A percentile compares a stretch with the other conserved stretches of the same genome.
Evolutionary conservation across 371 early-diverging fungal genomes (phyloP).

Genomic region (Dentiscutata heterogama): DNA sequence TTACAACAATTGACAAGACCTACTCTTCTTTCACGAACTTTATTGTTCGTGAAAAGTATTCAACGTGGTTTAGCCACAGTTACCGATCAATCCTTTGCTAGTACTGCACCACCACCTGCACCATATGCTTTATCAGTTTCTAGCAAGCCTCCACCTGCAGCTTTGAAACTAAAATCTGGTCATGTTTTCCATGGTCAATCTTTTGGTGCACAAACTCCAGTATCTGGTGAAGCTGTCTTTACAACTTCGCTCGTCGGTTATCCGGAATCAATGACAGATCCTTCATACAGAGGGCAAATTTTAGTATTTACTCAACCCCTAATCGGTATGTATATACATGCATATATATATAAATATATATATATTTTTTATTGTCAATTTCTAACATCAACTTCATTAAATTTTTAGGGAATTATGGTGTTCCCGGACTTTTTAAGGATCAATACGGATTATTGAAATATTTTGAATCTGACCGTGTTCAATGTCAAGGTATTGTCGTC

Average conservation of each 20-base stretch:
- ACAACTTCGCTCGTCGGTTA: conserved; percentile 96
- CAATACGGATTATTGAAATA: conserved; percentile 82
- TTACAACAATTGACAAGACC: background rate
- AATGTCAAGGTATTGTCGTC: conserved; percentile 89
- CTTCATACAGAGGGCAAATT: conserved; percentile 87
- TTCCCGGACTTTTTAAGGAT: conserved; percentile 83
- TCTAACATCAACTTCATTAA: conserved; percentile 47
- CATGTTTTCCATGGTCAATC: conserved; percentile 80
- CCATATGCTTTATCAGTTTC: conserved; percentile 42
- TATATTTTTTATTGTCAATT: background rate
- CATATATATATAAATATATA: too few relatives aligned
- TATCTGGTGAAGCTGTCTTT: conserved; percentile 86
- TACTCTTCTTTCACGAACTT: background rate
- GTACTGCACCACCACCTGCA: conserved; percentile 59
- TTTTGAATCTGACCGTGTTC: conserved; percentile 90
- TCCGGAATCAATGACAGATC: conserved; percentile 92
- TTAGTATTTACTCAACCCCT: conserved; percentile 85
- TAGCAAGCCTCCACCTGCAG: conserved; percentile 61
- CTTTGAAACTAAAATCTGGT: conserved; percentile 81
- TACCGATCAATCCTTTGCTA: conserved; percentile 53
- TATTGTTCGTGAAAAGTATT: background rate
- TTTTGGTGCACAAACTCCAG: conserved; percentile 72
- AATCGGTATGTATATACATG: conserved; percentile 52
- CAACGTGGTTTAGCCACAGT: conserved; percentile 62
- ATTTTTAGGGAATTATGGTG: conserved; percentile 89